Evolutionary conservation across 768 basidiomycete genomes (phyloP).

Genomic region (Mycena amicta): DNA sequence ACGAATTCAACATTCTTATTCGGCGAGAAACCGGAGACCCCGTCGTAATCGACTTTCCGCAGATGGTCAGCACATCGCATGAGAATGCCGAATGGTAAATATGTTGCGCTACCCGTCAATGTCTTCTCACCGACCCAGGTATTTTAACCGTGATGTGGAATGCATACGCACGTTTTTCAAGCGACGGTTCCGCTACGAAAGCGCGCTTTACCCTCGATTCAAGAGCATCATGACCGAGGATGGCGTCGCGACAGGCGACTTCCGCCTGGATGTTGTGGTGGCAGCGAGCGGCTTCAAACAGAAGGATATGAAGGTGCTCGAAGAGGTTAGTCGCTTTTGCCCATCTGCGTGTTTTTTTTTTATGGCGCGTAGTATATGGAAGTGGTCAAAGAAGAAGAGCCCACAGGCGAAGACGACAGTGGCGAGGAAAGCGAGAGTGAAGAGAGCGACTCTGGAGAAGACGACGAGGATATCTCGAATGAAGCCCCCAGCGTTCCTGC

Average conservation of each 20-base stretch:
- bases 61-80: constrained; percentile 98
- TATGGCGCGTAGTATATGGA: constrained; percentile 64
- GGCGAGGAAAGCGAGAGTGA: constrained; percentile 27
- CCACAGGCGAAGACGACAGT: constrained; percentile 36
- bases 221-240: constrained; percentile 57
- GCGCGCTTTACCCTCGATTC: constrained; percentile 85
- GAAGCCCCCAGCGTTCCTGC: constrained; percentile 2
- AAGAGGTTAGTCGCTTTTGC: constrained; percentile 63
- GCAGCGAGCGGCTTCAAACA: constrained; percentile 92
- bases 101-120: constrained; percentile 11
- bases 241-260: constrained; percentile 50
- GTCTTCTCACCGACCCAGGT: constrained; percentile 56
- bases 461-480: not conserved
- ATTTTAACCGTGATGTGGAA: constrained; percentile 98
- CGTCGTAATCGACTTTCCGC: constrained; percentile 96
- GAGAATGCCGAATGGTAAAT: constrained; percentile 93
- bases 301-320: constrained; percentile 78
- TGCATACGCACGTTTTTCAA: constrained; percentile 94
- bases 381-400: constrained; percentile 42
- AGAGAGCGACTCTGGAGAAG: constrained; percentile 7
- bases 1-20: constrained; percentile 99
- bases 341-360: too few species aligned
- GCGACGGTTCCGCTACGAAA: constrained; percentile 91
- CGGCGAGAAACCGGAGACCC: constrained; percentile 73
- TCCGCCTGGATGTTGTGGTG: constrained; percentile 86